Conservation (phyloP, 2,329 filamentous ascomycete species). For the Ceratocystis eucalypticola region DNA sequence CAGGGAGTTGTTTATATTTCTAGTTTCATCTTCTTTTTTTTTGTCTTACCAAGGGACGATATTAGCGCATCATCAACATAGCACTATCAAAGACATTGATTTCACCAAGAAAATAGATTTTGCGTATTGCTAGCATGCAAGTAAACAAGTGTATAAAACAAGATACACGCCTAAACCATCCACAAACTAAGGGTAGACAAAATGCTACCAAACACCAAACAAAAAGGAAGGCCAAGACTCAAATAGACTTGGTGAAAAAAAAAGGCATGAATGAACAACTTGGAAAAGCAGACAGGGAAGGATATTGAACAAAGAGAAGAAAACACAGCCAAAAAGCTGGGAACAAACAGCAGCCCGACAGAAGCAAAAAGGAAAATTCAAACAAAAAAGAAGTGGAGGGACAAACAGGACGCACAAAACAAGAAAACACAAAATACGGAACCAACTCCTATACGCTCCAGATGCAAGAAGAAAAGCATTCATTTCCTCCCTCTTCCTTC, state of each 20-base stretch:
- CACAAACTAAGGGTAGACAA: neutral
- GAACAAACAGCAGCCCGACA: slow-evolving; percentile 18
- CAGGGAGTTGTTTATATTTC: neutral
- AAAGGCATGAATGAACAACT: slow-evolving; percentile 10
- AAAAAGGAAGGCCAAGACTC: slow-evolving; percentile 1
- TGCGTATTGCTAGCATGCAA: neutral
- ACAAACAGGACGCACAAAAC: neutral
- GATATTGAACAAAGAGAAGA: slow-evolving; percentile 22
- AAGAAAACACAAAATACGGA: slow-evolving; percentile 18
- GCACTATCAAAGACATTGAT: neutral
- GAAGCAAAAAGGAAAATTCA: neutral
- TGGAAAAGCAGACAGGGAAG: slow-evolving; percentile 17
- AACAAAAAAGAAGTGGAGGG: neutral
- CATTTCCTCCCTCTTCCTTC: neutral
- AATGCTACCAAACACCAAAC: neutral
- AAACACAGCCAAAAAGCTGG: slow-evolving; percentile 15
- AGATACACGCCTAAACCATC: neutral
- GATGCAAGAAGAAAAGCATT: neutral
- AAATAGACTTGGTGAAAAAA: neutral
- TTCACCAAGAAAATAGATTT: neutral
- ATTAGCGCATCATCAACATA: neutral
- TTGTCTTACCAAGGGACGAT: neutral
- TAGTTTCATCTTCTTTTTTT: neutral
- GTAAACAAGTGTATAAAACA: neutral
- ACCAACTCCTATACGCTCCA: slow-evolving; percentile 9